A percentile compares a stretch with the other conserved stretches of the same genome.
phyloP scores from a whole-genome alignment of 257 asterid species.

The Penstemon davidsonii region DNA sequence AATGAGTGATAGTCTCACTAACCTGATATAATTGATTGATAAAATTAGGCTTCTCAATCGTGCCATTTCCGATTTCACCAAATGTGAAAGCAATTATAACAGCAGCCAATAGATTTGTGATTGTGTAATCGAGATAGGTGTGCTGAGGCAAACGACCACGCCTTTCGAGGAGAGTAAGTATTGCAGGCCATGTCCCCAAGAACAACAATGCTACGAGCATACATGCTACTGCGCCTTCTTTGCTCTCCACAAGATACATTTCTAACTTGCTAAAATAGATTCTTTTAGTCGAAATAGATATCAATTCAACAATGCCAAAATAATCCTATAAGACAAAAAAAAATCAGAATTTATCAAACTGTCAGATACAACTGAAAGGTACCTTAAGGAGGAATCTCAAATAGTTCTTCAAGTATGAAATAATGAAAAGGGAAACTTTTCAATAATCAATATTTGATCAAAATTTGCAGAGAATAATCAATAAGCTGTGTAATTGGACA shows the following conservation, averaged over 20 bases:
- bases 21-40: conserved; percentile 74
- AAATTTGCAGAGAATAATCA: background rate
- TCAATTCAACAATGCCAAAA: conserved; percentile 33
- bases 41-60: conserved; percentile 65
- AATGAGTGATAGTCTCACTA: conserved; percentile 22
- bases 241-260: conserved; percentile 91
- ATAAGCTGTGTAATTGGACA: background rate
- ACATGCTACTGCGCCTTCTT: conserved; percentile 92
- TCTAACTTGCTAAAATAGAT: conserved; percentile 29
- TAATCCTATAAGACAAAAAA: conserved; percentile 33
- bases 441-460: too few species aligned
- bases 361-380: background rate
- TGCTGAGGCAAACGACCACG: conserved; percentile 97
- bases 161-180: conserved; percentile 79
- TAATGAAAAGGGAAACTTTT: background rate
- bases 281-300: conserved; percentile 25
- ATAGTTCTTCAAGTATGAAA: background rate
- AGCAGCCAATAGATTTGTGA: conserved; percentile 90
- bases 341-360: background rate
- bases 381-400: background rate
- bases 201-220: conserved; percentile 71
- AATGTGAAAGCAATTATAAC: conserved; percentile 80
- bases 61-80: conserved; percentile 68
- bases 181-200: conserved; percentile 98
- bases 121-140: conserved; percentile 84